Percentiles rank a stretch among this genome's conserved stretches.
These are phyloP conservation scores for Trichosporon ovoides DNA, from an alignment of 1,284 basidiomycete genomes.

Conservation along the genomic window DNA sequence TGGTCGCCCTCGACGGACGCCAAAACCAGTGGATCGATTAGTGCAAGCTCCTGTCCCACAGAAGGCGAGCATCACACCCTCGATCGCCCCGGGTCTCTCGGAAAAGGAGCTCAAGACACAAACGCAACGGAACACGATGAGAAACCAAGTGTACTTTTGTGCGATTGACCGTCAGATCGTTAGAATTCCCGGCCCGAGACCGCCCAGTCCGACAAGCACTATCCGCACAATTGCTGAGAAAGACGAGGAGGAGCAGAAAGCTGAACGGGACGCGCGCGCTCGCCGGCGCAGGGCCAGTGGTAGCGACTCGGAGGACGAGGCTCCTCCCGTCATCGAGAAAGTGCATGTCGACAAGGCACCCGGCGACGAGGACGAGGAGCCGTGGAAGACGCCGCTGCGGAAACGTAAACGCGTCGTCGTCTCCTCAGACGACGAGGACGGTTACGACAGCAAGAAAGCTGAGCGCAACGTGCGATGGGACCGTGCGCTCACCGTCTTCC, in stretches of 20 bases:
- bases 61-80: neutral
- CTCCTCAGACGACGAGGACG: constrained; percentile 30
- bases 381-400: constrained; percentile 61
- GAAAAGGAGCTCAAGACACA: constrained; percentile 42
- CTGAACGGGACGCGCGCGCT: constrained; percentile 61
- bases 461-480: constrained; percentile 65
- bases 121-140: constrained; percentile 40
- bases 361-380: constrained; percentile 74
- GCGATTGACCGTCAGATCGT: constrained; percentile 54
- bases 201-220: constrained; percentile 71
- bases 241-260: constrained; percentile 62
- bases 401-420: constrained; percentile 36
- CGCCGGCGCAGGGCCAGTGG: constrained; percentile 57
- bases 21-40: neutral
- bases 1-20: neutral
- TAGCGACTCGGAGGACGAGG: constrained; percentile 43
- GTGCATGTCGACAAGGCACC: neutral
- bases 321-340: neutral
- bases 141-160: constrained; percentile 47
- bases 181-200: constrained; percentile 62
- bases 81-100: constrained; percentile 31
- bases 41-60: neutral
- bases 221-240: constrained; percentile 65
- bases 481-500: constrained; percentile 54
- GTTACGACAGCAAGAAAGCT: constrained; percentile 21